Evolutionary conservation across 139 green algal species (phyloP).

Genomic region (Chlorella sp.): DNA sequence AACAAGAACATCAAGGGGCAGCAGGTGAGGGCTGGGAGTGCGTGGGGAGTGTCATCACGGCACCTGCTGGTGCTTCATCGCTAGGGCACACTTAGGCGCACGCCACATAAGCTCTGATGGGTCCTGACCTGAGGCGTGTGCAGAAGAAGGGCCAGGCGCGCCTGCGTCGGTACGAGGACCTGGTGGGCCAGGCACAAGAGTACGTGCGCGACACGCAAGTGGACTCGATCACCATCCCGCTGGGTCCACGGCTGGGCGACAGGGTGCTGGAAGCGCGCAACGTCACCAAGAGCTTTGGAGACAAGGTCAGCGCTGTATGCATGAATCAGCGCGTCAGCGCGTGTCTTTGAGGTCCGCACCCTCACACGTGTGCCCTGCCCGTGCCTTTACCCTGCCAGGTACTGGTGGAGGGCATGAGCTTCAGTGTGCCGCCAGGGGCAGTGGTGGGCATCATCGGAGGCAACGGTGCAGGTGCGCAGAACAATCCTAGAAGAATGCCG

Average conservation of each 20-base stretch:
- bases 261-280: constrained; percentile 41
- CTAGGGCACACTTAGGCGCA: too few species aligned
- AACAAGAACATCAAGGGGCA: constrained; percentile 18
- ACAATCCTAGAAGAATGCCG: background rate
- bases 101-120: too few species aligned
- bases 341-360: background rate
- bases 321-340: constrained; percentile 5
- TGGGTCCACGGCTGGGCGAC: constrained; percentile 56
- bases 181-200: constrained; percentile 33
- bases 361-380: background rate
- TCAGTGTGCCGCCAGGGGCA: constrained; percentile 48
- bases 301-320: constrained; percentile 11
- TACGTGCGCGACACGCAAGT: constrained; percentile 43
- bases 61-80: too few species aligned
- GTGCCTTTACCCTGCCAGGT: constrained; percentile 18
- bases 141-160: constrained; percentile 79
- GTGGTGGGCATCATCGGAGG: constrained; percentile 19
- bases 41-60: too few species aligned
- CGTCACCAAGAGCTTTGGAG: constrained; percentile 28
- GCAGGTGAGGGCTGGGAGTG: constrained; percentile 7
- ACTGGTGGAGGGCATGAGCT: constrained; percentile 52
- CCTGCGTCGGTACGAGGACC: constrained; percentile 64
- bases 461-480: constrained; percentile 9
- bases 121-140: too few species aligned
- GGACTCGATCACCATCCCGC: constrained; percentile 73